Evolutionary conservation across 768 basidiomycete genomes (phyloP), one percentile per base, ranked within the genome.

Genomic region (Coprinopsis strossmayeri): DNA sequence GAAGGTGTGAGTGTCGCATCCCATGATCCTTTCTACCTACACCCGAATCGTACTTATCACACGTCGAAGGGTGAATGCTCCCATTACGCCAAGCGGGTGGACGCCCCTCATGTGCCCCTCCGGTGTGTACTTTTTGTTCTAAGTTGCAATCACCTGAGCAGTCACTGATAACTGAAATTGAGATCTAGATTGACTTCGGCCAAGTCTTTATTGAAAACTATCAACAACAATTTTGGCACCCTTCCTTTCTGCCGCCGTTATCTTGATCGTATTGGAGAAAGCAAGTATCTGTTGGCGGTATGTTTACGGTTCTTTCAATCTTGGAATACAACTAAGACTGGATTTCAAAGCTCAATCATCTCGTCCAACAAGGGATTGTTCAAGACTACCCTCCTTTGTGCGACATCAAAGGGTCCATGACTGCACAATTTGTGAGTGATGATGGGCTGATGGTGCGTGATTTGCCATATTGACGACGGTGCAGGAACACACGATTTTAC

Each of bases 161-260:
- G 17, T 45, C 26, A 45, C 53, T 53, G 39, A 30, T 32, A 7
- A 23, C 12, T 15, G 10, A 18, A 18, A n/a, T n/a, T n/a, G n/a
- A n/a, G n/a, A 46, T 48, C 24, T 35, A 92, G 91, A 53, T 71
- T 92, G 53, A 86, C 82, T 7, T 82, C 88, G 17, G 91, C 94
- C 0, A 93, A 91, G 64, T 77, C 85, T 3, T 68, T 99, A 17
- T 72, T 98, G 25, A 87, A 84, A 56, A 81, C 83, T 3, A 97
- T 99, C 64, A 86, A 89, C 59, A 86, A 79, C 64, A 86, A 89
- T 65, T 99, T 99, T 62, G 94, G 92, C 24, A 95, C 95, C 10
- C 67, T 98, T 52, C 94, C 96, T 2, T 99, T 90, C 67, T 97
- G 95, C 65, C 79, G 94, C 57, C 76, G 96, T 53, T 99, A 99